Base-by-base conservation (phyloP, 192 early-diverging fungal genomes). In the Jimgerdemannia flammicorona region DNA sequence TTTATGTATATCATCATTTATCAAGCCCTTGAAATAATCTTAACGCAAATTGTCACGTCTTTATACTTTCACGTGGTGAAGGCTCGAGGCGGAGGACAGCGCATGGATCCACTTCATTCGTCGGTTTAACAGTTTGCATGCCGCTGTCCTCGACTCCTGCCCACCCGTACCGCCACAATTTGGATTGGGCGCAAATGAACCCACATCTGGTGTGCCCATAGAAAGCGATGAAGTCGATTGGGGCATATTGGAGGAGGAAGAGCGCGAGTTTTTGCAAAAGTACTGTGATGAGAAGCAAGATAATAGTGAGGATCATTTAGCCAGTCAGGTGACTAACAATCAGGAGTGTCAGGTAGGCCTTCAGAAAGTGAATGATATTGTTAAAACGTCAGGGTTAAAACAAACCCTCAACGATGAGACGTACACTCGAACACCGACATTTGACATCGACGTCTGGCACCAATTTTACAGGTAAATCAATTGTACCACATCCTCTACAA, bases 191-290 rank as follows among this genome's bases (percentile, higher is more conserved):
- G 29, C 67, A 9, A 19, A 20, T 68, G 9, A 20, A 68, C 29
- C 67, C 18, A 19, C 40, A 20, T 18, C 67, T 10, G 67, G 29
- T 0, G 70, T 66, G 8, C 41, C 4, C 9, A n/a, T 74, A 3
- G 3, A 18, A 11, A 10, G 39, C 41, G 63, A 74, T 44, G 67
- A 74, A 41, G 41, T 75, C 66, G 73, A 75, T 10, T 44, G 69
- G 40, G 69, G 69, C n/a, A 6, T 43, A 10, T 20, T 78, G 66
- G 40, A 67, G n/a, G 72, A 74, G 64, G 67, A 68, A 44, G 75
- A 78, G 70, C 41, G n/a, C 17, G 44, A 67, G 70, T 78, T 74
- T 65, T 40, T 78, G n/a, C 20, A 44, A 70, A 17, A 78, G n/a
- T 67, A 73, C 19, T 74, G 77, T 66, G 54, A 69, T 42, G 65